Conservation (phyloP, 2,329 filamentous ascomycete genomes). For the Sordariomycetes sp. region DNA sequence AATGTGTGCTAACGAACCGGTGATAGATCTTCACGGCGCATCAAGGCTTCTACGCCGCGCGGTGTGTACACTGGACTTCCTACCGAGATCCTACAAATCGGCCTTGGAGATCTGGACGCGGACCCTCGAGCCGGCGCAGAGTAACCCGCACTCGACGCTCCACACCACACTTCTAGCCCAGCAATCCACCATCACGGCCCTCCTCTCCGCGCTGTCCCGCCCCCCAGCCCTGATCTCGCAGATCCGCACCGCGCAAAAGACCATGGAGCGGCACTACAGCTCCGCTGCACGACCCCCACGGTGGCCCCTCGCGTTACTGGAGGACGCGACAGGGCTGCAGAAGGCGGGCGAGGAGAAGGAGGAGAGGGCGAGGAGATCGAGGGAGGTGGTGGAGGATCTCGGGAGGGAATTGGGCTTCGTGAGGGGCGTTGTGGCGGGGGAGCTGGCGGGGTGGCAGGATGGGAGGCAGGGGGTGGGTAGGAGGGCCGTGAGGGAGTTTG, state of each 20-base stretch:
- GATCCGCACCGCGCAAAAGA: slow-evolving; percentile 61
- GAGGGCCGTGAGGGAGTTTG: slow-evolving; percentile 63
- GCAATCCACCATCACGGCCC: slow-evolving; percentile 72
- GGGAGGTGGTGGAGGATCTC: slow-evolving; percentile 59
- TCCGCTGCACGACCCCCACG: slow-evolving; percentile 62
- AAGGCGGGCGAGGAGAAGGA: slow-evolving; percentile 74
- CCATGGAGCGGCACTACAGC: slow-evolving; percentile 64
- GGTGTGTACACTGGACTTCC: slow-evolving; percentile 44
- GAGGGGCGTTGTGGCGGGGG: slow-evolving; percentile 81
- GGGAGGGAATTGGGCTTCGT: slow-evolving; percentile 78
- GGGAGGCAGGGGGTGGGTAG: slow-evolving; percentile 68
- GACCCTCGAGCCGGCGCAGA: slow-evolving; percentile 52
- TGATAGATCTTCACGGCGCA: slow-evolving; percentile 56
- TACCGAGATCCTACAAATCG: slow-evolving; percentile 53
- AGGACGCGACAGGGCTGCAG: slow-evolving; percentile 73
- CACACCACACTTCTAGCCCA: slow-evolving; percentile 67
- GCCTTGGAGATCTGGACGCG: slow-evolving; percentile 63
- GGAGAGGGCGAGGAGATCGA: slow-evolving; percentile 59
- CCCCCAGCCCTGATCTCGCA: slow-evolving; percentile 66
- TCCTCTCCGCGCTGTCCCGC: slow-evolving; percentile 65
- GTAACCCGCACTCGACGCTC: slow-evolving; percentile 59
- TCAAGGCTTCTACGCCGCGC: slow-evolving; percentile 38
- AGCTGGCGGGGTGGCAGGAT: slow-evolving; percentile 90
- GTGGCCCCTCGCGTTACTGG: slow-evolving; percentile 71
- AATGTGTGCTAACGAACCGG: background rate